Evolutionary conservation across 805 yeast genomes (phyloP).

Genomic region (Brettanomyces naardenensis): DNA sequence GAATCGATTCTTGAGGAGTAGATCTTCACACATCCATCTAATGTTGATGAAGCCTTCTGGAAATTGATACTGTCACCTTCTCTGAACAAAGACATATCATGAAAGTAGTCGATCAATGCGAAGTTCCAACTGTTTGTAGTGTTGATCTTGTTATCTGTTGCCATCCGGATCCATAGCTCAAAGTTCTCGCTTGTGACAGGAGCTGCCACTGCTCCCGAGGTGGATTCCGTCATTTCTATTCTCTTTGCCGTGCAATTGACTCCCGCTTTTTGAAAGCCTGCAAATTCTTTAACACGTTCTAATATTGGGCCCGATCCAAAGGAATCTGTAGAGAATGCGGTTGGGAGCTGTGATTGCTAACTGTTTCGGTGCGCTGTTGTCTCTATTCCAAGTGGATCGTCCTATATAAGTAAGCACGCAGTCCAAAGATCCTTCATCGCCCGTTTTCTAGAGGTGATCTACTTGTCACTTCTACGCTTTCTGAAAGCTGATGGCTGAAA

Average conservation of each 20-base stretch:
- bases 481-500: too few species aligned
- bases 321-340: too few species aligned
- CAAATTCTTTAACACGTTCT: too few species aligned
- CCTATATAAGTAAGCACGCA: too few species aligned
- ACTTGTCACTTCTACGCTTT: too few species aligned
- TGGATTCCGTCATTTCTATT: not conserved
- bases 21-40: conserved; percentile 92
- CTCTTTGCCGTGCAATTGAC: not conserved
- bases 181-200: conserved; percentile 38
- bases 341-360: too few species aligned
- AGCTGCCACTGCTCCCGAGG: conserved; percentile 7
- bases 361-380: too few species aligned
- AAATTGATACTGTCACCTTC: conserved; percentile 80
- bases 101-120: conserved; percentile 86
- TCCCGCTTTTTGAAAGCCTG: too few species aligned
- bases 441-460: too few species aligned
- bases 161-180: conserved; percentile 77
- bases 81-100: conserved; percentile 66
- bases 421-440: too few species aligned
- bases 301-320: too few species aligned
- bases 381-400: too few species aligned
- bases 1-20: conserved; percentile 89
- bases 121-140: conserved; percentile 84
- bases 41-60: conserved; percentile 83
- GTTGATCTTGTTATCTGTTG: conserved; percentile 78